Evolutionary conservation across 2,329 filamentous ascomycete genomes (phyloP), one percentile per base, ranked within the genome.

Genomic region (Hymenoscyphus fraxineus): DNA sequence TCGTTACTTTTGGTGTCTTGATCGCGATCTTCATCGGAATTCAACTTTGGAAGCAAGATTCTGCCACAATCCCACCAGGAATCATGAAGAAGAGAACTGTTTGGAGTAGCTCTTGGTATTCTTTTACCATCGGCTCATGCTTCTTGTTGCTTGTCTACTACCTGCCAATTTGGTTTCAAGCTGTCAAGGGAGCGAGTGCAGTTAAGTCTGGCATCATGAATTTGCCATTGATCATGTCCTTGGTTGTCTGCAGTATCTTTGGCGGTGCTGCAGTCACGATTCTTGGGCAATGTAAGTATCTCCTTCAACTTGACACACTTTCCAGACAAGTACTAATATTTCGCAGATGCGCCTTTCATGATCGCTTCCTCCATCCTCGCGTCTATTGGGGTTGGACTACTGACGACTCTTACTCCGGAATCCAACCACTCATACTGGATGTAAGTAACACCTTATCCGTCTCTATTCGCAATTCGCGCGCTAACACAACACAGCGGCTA

Each of bases 391-490:
- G 65, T 80, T 81, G 85, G 83, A 27, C 77, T 87, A 62, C 78
- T 87, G 64, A 82, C 83, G 0, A 85, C 82, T 0, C 79, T 85
- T 19, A 73, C 75, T 19, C 77, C 83, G 3, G 69, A 79, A 67
- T 84, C 81, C 3, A 75, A 78, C 0, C 72, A 81, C 3, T 70
- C 74, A 16, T 75, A 78, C 44, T 87, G 84, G 84, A 83, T 86
- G 35, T 35, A 65, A 83, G 44, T 15, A 51, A 51, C 6, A 51
- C 13, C 13, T n/a, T 51, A 13, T 22, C 44, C 44, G 6, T 15
- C 13, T 15, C 16, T 15, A n/a, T n/a, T n/a, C 16, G 22, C 7
- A 51, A 6, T 51, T n/a, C 6, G 16, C 6, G 22, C 13, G 22
- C 22, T 51, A 51, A n/a, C 13, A n/a, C 7, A n/a, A n/a, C 9